Base-by-base conservation (phyloP, 208 protist genomes). In the Crithidia fasciculata region DNA sequence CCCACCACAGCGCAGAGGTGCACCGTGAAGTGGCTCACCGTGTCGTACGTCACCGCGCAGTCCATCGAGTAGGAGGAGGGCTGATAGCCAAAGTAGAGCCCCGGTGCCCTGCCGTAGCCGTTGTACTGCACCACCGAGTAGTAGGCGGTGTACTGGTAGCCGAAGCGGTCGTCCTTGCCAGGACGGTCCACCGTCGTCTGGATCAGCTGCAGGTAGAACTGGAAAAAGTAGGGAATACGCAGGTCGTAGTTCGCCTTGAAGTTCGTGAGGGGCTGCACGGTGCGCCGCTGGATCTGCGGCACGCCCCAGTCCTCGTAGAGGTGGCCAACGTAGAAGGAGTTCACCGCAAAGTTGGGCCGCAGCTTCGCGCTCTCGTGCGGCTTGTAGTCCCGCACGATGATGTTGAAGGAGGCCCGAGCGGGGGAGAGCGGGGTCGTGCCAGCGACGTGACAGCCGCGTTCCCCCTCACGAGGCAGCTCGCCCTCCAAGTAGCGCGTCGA, bases 1-100 rank as follows among this genome's bases (percentile, higher is more conserved):
- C 83, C 87, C 12, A 74, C 60, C 2, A 91, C 80, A 16, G 87
- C 87, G 68, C 87, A 91, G 41, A 88, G 53, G 43, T 91, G 69
- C 53, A 91, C 72, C 9, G 85, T 8, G 49, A 91, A 84, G 74
- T 91, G 87, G n/a, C 66, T 70, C 16, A 72, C 58, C 36, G 76
- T 74, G 54, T 76, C 76, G 67, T 84, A 74, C 16, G 60, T 45
- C 56, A 68, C 61, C 43, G 44, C 18, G 54, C 76, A 85, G 39
- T 77, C 52, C 60, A 80, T 69, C 13, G 75, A 72, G 69, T 76
- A 81, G 12, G 74, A 40, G 16, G 75, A 72, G 4, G 52, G 60
- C 57, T 69, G 60, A 41, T 81, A 81, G 44, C 60, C 57, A 50
- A 85, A 72, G 61, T 78, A 81, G 19, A 81, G 52, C 9, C 80